Conservation (phyloP, 192 early-diverging fungal genomes). For the Allomyces javanicus region DNA sequence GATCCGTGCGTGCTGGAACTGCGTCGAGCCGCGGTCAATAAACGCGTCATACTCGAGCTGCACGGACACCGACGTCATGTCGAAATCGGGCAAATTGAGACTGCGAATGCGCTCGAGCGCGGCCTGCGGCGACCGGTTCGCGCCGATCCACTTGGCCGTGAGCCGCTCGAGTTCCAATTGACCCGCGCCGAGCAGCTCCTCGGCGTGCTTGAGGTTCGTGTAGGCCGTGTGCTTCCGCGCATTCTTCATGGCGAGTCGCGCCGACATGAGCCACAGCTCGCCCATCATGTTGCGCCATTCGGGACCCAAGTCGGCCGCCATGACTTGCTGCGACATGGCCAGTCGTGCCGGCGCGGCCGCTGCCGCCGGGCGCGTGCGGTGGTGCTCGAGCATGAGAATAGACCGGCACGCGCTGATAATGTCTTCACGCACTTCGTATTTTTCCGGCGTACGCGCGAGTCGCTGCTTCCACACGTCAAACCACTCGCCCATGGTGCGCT, state of each 20-base stretch:
- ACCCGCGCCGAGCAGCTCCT: constrained; percentile 15
- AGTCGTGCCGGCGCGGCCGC: background rate
- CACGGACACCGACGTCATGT: constrained; percentile 1
- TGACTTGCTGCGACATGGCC: background rate
- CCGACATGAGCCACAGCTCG: constrained; percentile 42
- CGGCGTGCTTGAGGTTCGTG: constrained; percentile 34
- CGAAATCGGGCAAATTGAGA: background rate
- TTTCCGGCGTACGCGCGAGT: constrained; percentile 27
- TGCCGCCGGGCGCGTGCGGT: background rate
- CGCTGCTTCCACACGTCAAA: constrained; percentile 21
- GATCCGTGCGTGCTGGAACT: constrained; percentile 12
- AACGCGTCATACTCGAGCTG: constrained; percentile 6
- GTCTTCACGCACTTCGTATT: constrained; percentile 35
- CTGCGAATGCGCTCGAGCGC: background rate
- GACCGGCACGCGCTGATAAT: constrained; percentile 35
- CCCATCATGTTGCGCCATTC: constrained; percentile 15
- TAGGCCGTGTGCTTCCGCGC: constrained; percentile 34
- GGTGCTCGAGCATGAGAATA: constrained; percentile 16
- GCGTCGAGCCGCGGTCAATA: constrained; percentile 1
- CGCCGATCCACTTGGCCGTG: constrained; percentile 5
- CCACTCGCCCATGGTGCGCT: background rate
- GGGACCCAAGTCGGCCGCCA: background rate
- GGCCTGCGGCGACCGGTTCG: background rate
- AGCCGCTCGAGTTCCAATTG: constrained; percentile 8
- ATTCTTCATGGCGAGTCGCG: constrained; percentile 31